phyloP scores from a whole-genome alignment of 176 grass and related monocot species.

The sorghum (Sorghum bicolor) region Sorghum_bicolor_NCBIv3 NC_012872.2:63048501-63049000 shows the following conservation, averaged over 20 bases:
- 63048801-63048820: neutral
- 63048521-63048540: neutral
- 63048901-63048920: too few relatives aligned
- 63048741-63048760: neutral
- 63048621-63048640: neutral
- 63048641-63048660: conserved; percentile 28
- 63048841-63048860: neutral
- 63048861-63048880: conserved; percentile 4
- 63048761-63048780: neutral
- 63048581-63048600: neutral
- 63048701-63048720: neutral
- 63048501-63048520: neutral
- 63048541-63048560: neutral
- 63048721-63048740: neutral
- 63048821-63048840: conserved; percentile 2
- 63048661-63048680: neutral
- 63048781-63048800: neutral
- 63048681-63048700: neutral
- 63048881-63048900: neutral
- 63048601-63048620: neutral
- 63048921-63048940: neutral
- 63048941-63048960: neutral
- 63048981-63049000: neutral
- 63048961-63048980: neutral
- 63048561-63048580: conserved; percentile 32